These are phyloP conservation scores for Rutidosis leptorrhynchoides DNA, from an alignment of 129 eudicot species.

Conservation along the genomic window DNA sequence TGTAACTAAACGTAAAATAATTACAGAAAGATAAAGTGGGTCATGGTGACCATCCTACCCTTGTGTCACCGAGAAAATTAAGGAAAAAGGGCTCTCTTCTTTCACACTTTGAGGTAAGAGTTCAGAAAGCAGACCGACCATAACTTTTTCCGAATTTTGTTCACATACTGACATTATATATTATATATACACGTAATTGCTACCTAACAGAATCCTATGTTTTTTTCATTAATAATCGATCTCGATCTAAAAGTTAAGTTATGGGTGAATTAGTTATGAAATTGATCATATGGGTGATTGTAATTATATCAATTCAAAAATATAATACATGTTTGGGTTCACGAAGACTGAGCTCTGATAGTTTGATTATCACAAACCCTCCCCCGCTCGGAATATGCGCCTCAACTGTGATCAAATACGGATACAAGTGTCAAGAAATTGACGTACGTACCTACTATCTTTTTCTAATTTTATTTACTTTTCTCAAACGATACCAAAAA, in stretches of 20 bases:
- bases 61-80: not conserved
- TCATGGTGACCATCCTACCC: not conserved
- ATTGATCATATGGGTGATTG: not conserved
- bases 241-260: too few species aligned
- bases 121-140: not conserved
- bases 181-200: not conserved
- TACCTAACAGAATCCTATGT: not conserved
- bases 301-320: slow-evolving; percentile 13
- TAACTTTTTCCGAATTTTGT: not conserved
- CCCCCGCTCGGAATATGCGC: slow-evolving; percentile 50
- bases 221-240: not conserved
- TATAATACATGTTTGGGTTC: slow-evolving; percentile 34
- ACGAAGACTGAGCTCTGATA: slow-evolving; percentile 18
- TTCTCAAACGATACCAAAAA: too few species aligned
- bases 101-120: not conserved
- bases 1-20: too few species aligned
- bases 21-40: not conserved
- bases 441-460: slow-evolving; percentile 35
- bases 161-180: slow-evolving; percentile 8
- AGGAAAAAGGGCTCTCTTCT: not conserved
- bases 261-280: not conserved
- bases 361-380: slow-evolving; percentile 15
- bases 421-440: slow-evolving; percentile 65
- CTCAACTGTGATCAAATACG: slow-evolving; percentile 40
- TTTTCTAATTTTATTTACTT: too few species aligned